phyloP scores from a whole-genome alignment of 2,329 filamentous ascomycete genomes.

The Hypoxylon sp. region DNA sequence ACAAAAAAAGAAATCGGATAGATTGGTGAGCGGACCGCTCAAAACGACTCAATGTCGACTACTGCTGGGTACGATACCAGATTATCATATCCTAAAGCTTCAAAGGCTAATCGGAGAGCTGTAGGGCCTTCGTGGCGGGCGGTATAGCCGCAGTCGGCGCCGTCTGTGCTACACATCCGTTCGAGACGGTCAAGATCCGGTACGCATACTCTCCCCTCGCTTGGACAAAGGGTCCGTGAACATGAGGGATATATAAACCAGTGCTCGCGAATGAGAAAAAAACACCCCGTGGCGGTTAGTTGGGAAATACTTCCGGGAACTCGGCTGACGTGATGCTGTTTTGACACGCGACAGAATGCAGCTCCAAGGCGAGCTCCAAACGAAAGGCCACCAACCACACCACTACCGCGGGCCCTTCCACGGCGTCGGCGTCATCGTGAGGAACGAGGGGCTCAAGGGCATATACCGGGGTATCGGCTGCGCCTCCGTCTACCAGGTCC shows the following conservation, averaged over 20 bases:
- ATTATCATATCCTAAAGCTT: conserved; percentile 2
- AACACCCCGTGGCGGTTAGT: neutral
- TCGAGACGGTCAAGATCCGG: conserved; percentile 99
- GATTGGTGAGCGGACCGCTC: conserved; percentile 37
- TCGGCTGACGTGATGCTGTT: conserved; percentile 32
- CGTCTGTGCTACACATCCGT: conserved; percentile 96
- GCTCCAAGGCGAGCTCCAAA: conserved; percentile 93
- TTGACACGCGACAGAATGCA: conserved; percentile 76
- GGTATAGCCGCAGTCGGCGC: conserved; percentile 97
- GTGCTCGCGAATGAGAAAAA: neutral
- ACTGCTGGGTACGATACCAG: conserved; percentile 50
- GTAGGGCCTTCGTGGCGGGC: conserved; percentile 91
- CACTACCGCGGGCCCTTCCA: conserved; percentile 94
- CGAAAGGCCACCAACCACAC: conserved; percentile 85
- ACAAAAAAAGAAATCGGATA: conserved; percentile 12
- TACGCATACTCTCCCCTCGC: conserved; percentile 59
- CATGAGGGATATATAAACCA: neutral
- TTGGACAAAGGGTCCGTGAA: conserved; percentile 14
- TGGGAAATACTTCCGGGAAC: neutral
- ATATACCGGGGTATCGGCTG: conserved; percentile 91
- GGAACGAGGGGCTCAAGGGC: conserved; percentile 88
- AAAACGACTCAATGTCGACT: conserved; percentile 51
- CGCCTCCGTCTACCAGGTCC: conserved; percentile 96
- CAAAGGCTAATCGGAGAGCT: conserved; percentile 34
- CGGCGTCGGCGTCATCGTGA: conserved; percentile 88